Evolutionary conservation across 352 stramenopile genomes (phyloP).

Genomic region (Phytophthora aleatoria): DNA sequence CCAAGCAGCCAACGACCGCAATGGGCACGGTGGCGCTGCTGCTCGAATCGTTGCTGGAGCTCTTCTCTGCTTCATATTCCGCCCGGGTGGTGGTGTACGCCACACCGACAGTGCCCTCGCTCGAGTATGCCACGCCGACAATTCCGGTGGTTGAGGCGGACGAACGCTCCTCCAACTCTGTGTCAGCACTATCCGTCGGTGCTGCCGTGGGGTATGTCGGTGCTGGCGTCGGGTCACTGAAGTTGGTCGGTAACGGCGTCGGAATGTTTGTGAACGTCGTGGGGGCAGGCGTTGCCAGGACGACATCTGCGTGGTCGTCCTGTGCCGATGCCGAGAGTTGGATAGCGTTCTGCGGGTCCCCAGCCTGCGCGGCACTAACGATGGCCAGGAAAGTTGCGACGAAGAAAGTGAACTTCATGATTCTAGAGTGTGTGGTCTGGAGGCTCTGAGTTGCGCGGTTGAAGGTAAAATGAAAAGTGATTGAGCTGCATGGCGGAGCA

Average conservation of each 20-base stretch:
- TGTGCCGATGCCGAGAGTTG: conserved; percentile 25
- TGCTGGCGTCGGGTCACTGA: conserved; percentile 20
- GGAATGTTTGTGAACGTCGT: conserved; percentile 15
- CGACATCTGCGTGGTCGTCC: conserved; percentile 7
- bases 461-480: conserved; percentile 40
- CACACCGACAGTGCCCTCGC: conserved; percentile 24
- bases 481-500: background rate
- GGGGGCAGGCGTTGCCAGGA: conserved; percentile 3
- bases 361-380: conserved; percentile 26
- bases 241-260: conserved; percentile 27
- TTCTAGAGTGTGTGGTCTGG: conserved; percentile 9
- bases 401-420: conserved; percentile 52
- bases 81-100: conserved; percentile 34
- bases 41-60: conserved; percentile 8
- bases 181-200: conserved; percentile 19
- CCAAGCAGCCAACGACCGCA: conserved; percentile 42
- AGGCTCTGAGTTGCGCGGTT: conserved; percentile 16
- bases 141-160: conserved; percentile 9
- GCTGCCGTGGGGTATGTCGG: conserved; percentile 27
- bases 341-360: conserved; percentile 14
- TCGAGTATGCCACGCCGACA: conserved; percentile 21
- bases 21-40: conserved; percentile 33
- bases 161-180: conserved; percentile 5
- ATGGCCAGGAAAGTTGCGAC: conserved; percentile 38
- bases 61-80: conserved; percentile 33